Percentiles rank a stretch among this genome's conserved stretches.
phyloP scores from a whole-genome alignment of 2,329 filamentous ascomycete species.

The Neofusicoccum umdonicola region DNA sequence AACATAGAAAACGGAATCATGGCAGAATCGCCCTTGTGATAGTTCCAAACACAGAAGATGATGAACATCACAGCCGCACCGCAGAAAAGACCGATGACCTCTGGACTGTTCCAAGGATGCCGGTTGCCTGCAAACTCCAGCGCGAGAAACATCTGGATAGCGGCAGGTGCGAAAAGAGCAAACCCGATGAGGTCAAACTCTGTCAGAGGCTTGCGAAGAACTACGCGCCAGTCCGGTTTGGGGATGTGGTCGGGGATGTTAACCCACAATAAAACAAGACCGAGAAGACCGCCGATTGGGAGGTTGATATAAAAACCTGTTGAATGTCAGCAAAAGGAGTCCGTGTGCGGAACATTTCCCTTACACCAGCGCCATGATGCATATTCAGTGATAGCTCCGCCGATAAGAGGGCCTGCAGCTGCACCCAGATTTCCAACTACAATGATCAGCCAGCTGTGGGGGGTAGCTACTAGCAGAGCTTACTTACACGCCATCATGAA shows the following conservation, averaged over 20 bases:
- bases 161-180: slow-evolving; percentile 32
- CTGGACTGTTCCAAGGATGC: slow-evolving; percentile 34
- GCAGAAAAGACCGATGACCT: slow-evolving; percentile 37
- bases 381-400: slow-evolving; percentile 41
- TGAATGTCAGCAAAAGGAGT: too few relatives aligned
- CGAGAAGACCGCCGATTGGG: slow-evolving; percentile 33
- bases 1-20: slow-evolving; percentile 40
- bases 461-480: too few relatives aligned
- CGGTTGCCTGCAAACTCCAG: slow-evolving; percentile 38
- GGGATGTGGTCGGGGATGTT: slow-evolving; percentile 25
- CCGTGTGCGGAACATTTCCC: too few relatives aligned
- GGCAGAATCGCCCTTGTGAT: slow-evolving; percentile 33
- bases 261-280: slow-evolving; percentile 18
- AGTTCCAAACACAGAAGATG: slow-evolving; percentile 38
- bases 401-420: slow-evolving; percentile 41
- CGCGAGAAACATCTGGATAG: slow-evolving; percentile 38
- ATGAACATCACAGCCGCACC: slow-evolving; percentile 30
- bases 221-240: slow-evolving; percentile 20
- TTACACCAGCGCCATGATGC: slow-evolving; percentile 42
- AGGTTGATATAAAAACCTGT: slow-evolving; percentile 43
- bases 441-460: too few relatives aligned
- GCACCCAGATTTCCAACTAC: slow-evolving; percentile 34
- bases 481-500: too few relatives aligned
- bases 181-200: slow-evolving; percentile 39
- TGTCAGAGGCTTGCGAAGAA: slow-evolving; percentile 27